Evolutionary conservation across 768 basidiomycete genomes (phyloP).

Genomic region (Candolleomyces aberdarensis): DNA sequence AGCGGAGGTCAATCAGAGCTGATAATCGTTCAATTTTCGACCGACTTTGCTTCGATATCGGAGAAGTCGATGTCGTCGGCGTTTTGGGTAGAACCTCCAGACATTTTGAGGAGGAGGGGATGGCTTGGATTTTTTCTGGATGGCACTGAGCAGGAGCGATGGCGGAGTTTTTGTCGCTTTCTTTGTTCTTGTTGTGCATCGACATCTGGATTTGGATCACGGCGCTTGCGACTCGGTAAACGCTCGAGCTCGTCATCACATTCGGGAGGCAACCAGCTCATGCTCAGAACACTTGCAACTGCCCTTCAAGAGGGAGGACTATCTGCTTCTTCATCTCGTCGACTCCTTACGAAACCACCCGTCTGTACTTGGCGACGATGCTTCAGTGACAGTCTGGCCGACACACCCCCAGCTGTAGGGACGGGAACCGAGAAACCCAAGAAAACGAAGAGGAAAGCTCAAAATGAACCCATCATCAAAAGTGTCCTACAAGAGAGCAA

Average conservation of each 20-base stretch:
- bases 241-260: not conserved
- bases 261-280: not conserved
- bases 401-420: not conserved
- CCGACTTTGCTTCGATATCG: conserved; percentile 85
- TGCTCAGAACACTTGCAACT: conserved; percentile 1
- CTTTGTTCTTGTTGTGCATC: conserved; percentile 16
- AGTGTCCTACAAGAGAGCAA: conserved; percentile 35
- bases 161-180: conserved; percentile 7
- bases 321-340: not conserved
- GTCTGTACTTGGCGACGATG: not conserved
- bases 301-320: not conserved
- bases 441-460: not conserved
- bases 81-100: conserved; percentile 36
- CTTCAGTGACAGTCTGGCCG: not conserved
- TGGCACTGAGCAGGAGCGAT: not conserved
- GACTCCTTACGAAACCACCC: not conserved
- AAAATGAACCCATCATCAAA: not conserved
- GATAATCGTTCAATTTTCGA: not conserved
- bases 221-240: not conserved
- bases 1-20: conserved; percentile 4
- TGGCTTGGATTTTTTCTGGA: conserved; percentile 2
- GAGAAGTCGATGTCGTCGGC: conserved; percentile 80
- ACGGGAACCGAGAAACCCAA: not conserved
- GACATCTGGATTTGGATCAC: not conserved
- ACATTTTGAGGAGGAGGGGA: conserved; percentile 36